These are phyloP conservation scores for Cyberlindnera sargentensis DNA, from an alignment of 805 yeast species.

Conservation along the genomic window DNA sequence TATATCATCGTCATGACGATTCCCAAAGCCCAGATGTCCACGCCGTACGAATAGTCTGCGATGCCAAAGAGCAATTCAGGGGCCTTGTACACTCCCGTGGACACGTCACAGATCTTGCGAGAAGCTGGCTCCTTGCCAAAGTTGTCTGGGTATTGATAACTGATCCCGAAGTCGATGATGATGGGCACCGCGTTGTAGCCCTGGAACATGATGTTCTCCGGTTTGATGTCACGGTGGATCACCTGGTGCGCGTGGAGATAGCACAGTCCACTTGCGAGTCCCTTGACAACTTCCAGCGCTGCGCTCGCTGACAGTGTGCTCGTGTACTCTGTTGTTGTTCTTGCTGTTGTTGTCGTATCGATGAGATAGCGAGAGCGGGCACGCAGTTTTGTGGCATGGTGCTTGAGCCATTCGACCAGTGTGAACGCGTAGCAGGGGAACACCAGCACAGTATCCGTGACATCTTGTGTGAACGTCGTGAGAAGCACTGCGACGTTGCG, in stretches of 20 bases:
- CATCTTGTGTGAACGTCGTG: slow-evolving; percentile 18
- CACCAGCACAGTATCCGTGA: slow-evolving; percentile 33
- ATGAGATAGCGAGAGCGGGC: slow-evolving; percentile 21
- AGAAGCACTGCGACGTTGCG: slow-evolving; percentile 18
- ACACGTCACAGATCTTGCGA: slow-evolving; percentile 44
- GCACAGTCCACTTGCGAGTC: slow-evolving; percentile 39
- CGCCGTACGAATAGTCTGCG: slow-evolving; percentile 41
- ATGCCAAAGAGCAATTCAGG: slow-evolving; percentile 67
- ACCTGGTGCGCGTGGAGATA: slow-evolving; percentile 69
- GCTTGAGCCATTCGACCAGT: slow-evolving; percentile 29
- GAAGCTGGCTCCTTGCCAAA: slow-evolving; percentile 47
- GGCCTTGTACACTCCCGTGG: slow-evolving; percentile 62
- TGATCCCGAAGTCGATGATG: slow-evolving; percentile 37
- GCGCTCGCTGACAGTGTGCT: slow-evolving; percentile 12
- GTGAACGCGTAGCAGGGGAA: slow-evolving; percentile 34
- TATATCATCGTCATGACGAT: slow-evolving; percentile 50
- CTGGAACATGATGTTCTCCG: slow-evolving; percentile 62
- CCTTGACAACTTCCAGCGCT: slow-evolving; percentile 29
- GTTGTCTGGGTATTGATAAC: slow-evolving; percentile 39
- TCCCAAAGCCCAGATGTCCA: slow-evolving; percentile 73
- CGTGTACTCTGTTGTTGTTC: background rate
- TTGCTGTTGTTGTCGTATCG: background rate
- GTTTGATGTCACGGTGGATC: slow-evolving; percentile 90
- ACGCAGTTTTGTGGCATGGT: slow-evolving; percentile 22
- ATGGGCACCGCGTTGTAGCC: slow-evolving; percentile 24